Conservation (phyloP, 805 yeast species). For the Metschnikowia kofuensis region DNA sequence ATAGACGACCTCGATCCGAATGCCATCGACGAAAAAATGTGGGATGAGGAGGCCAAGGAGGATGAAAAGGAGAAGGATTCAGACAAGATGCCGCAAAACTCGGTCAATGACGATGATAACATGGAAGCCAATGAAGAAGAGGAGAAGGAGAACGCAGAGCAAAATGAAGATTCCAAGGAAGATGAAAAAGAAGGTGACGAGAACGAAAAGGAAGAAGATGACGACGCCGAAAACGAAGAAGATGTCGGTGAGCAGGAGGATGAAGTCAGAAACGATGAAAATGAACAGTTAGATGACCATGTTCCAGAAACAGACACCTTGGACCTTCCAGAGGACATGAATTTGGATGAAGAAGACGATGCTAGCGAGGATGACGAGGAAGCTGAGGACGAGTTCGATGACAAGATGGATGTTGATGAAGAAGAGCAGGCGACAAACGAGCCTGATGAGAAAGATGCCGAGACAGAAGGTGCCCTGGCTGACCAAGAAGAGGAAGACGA, state of each 20-base stretch:
- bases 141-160: conserved; percentile 37
- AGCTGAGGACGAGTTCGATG: conserved; percentile 23
- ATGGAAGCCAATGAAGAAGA: conserved; percentile 48
- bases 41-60: conserved; percentile 89
- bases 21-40: conserved; percentile 95
- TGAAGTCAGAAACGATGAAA: conserved; percentile 65
- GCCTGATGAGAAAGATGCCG: conserved; percentile 26
- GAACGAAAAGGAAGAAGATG: conserved; percentile 45
- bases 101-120: conserved; percentile 49
- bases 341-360: conserved; percentile 78
- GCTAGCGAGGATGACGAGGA: conserved; percentile 43
- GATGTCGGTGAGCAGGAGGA: conserved; percentile 84
- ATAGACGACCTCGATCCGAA: conserved; percentile 89
- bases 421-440: conserved; percentile 26
- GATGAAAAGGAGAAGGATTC: conserved; percentile 79
- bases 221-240: conserved; percentile 57
- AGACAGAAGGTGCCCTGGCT: conserved; percentile 1
- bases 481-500: conserved; percentile 17
- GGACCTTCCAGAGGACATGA: conserved; percentile 89
- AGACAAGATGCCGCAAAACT: conserved; percentile 61
- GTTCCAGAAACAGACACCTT: conserved; percentile 84
- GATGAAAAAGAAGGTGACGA: conserved; percentile 40
- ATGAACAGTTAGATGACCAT: conserved; percentile 64
- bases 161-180: conserved; percentile 22
- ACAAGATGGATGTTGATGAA: conserved; percentile 19